Evolutionary conservation across 2,329 filamentous ascomycete genomes (phyloP).

Genomic region (Colletotrichum nymphaeae): DNA sequence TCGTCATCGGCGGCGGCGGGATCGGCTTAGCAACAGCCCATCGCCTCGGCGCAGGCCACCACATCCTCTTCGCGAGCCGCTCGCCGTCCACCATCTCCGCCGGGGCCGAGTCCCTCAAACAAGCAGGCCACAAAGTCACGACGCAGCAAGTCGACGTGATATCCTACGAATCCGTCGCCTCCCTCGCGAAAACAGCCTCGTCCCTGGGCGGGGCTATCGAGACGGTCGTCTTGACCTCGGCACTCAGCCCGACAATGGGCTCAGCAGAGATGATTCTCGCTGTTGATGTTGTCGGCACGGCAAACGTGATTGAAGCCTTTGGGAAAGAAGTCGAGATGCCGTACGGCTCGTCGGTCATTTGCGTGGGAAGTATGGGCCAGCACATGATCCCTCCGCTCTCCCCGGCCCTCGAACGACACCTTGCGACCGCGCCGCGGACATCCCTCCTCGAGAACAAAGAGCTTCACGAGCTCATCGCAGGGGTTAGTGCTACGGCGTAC

Average conservation of each 20-base stretch:
- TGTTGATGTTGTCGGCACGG: background rate
- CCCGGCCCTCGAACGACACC: background rate
- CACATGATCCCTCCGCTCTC: constrained; percentile 10
- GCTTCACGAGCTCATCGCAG: background rate
- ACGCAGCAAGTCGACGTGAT: constrained; percentile 9
- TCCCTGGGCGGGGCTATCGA: constrained; percentile 7
- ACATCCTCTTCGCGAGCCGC: constrained; percentile 18
- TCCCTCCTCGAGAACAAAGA: background rate
- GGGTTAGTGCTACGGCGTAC: background rate
- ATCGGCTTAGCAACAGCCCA: constrained; percentile 20
- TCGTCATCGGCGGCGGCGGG: constrained; percentile 22
- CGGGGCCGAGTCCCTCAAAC: constrained; percentile 9
- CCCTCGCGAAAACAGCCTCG: background rate
- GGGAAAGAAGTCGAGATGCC: background rate
- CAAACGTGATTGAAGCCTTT: constrained; percentile 6
- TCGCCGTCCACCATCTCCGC: constrained; percentile 5
- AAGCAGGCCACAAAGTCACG: constrained; percentile 6
- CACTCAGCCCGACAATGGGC: background rate
- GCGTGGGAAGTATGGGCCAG: constrained; percentile 12
- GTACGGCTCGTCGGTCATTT: background rate
- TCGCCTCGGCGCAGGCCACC: background rate
- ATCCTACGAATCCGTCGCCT: constrained; percentile 1
- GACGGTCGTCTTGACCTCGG: constrained; percentile 15
- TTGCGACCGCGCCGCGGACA: constrained; percentile 4
- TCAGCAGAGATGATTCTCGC: background rate